A percentile compares a stretch with the other conserved stretches of the same genome.
These are phyloP conservation scores for Carex scoparia DNA, from an alignment of 176 grass and related monocot genomes.

Conservation along the genomic window DNA sequence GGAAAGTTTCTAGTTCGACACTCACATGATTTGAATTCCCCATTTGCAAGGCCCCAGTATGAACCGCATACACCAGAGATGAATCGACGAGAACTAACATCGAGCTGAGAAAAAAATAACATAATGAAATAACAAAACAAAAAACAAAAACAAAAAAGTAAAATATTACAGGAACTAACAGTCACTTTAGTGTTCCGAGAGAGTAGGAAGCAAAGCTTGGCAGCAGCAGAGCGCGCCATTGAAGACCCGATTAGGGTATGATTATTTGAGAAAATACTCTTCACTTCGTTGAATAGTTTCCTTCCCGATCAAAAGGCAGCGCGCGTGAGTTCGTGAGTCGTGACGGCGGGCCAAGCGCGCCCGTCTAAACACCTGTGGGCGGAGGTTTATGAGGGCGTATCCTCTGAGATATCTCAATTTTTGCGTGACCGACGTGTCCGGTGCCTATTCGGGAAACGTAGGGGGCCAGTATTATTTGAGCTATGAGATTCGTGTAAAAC, in stretches of 20 bases:
- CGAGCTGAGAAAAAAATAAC: neutral
- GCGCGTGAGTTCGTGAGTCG: neutral
- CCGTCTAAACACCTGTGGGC: neutral
- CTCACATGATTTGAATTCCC: conserved; percentile 14
- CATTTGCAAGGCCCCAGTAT: neutral
- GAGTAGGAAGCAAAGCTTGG: conserved; percentile 18
- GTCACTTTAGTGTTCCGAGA: neutral
- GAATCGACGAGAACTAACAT: conserved; percentile 13
- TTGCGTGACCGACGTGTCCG: no score
- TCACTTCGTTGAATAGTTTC: neutral
- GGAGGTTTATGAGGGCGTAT: no score
- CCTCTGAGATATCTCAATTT: no score
- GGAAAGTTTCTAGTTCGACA: neutral
- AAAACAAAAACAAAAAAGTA: neutral
- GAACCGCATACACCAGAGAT: conserved; percentile 5
- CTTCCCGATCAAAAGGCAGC: neutral
- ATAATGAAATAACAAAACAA: neutral
- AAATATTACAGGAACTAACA: neutral
- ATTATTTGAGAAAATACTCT: neutral
- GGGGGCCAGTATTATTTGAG: no score
- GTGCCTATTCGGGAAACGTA: no score
- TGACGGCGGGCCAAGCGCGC: neutral
- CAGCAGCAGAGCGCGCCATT: conserved; percentile 23
- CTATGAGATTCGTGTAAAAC: no score
- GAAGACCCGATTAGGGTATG: neutral